Conservation (phyloP, 2,329 filamentous ascomycete genomes). For the Colletotrichum gigasporum region DNA sequence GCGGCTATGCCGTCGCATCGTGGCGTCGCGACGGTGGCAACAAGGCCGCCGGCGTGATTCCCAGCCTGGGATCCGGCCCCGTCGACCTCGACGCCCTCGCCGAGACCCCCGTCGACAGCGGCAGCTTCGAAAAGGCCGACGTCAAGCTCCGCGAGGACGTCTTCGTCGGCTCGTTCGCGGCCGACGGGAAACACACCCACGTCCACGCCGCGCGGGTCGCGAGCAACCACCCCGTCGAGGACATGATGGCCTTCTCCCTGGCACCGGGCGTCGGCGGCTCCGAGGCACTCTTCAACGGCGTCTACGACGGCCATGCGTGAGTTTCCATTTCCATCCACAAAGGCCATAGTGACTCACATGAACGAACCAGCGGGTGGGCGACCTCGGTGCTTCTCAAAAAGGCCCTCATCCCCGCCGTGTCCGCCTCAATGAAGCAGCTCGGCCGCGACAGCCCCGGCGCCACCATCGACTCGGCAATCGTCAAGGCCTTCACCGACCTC, state of each 20-base stretch:
- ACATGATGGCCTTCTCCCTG: conserved; percentile 44
- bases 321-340: conserved; percentile 33
- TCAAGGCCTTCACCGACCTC: conserved; percentile 63
- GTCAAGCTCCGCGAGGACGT: conserved; percentile 41
- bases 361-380: conserved; percentile 48
- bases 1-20: neutral
- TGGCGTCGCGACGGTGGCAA: neutral
- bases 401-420: conserved; percentile 53
- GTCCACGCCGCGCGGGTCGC: conserved; percentile 45
- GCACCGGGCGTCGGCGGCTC: conserved; percentile 41
- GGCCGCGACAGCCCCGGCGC: conserved; percentile 47
- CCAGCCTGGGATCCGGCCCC: conserved; percentile 5
- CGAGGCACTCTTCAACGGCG: conserved; percentile 45
- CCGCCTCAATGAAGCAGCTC: conserved; percentile 43
- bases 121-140: conserved; percentile 39
- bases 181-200: conserved; percentile 37
- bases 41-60: neutral
- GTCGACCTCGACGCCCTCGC: conserved; percentile 12
- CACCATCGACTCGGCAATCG: conserved; percentile 63
- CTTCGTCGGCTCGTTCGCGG: conserved; percentile 38
- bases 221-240: conserved; percentile 48
- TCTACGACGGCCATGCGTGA: conserved; percentile 61
- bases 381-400: conserved; percentile 51
- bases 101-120: conserved; percentile 9
- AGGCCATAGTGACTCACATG: no score